These are phyloP conservation scores for Thielaviopsis euricoi DNA, from an alignment of 2,329 filamentous ascomycete species.

Conservation along the genomic window DNA sequence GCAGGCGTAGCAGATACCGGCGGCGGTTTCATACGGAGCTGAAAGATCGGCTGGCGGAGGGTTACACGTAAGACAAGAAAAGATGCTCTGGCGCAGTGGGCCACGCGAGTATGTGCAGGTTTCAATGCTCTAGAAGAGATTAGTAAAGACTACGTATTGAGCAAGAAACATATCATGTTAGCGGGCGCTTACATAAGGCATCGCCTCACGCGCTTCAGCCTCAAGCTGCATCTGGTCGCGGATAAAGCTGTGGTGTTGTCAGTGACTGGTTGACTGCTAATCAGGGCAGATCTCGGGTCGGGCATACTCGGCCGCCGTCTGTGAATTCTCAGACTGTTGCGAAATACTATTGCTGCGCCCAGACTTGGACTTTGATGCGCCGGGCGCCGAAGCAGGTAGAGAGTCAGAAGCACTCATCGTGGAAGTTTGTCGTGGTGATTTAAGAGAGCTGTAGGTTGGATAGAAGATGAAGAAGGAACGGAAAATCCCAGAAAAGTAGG, in stretches of 20 bases:
- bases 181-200: conserved; percentile 59
- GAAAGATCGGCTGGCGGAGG: conserved; percentile 49
- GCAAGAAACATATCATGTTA: too few relatives aligned
- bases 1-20: conserved; percentile 90
- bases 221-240: conserved; percentile 79
- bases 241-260: conserved; percentile 50
- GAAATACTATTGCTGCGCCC: conserved; percentile 42
- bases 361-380: conserved; percentile 12
- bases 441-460: not conserved
- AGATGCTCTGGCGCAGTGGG: conserved; percentile 71
- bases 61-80: conserved; percentile 87
- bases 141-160: not conserved
- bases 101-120: conserved; percentile 85
- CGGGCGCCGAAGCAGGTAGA: conserved; percentile 3
- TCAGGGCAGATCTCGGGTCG: too few relatives aligned
- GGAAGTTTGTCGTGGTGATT: not conserved
- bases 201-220: conserved; percentile 82
- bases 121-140: conserved; percentile 60
- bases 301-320: conserved; percentile 55
- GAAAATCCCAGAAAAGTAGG: too few relatives aligned
- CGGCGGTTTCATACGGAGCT: conserved; percentile 41
- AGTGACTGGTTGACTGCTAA: too few relatives aligned
- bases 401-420: conserved; percentile 2
- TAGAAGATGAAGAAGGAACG: not conserved
- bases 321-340: conserved; percentile 43